A percentile compares a stretch with the other conserved stretches of the same genome.
Conservation (phyloP, 495 filamentous ascomycete species). For the Daldinia decipiens region DNA sequence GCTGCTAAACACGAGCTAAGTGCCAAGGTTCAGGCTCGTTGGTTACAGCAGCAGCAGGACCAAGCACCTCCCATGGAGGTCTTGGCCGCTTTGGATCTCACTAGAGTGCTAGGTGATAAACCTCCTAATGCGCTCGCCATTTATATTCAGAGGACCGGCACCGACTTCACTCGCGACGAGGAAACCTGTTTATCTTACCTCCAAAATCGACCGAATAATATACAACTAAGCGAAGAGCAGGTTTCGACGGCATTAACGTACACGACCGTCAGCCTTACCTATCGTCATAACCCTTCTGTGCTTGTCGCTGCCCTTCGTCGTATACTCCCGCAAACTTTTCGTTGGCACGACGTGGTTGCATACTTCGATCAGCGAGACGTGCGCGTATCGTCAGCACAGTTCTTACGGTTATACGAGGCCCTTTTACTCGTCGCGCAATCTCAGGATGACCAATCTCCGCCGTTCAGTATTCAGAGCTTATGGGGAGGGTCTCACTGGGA, state of each 20-base stretch:
- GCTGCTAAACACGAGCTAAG: conserved; percentile 73
- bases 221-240: conserved; percentile 81
- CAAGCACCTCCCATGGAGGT: conserved; percentile 75
- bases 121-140: conserved; percentile 73
- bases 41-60: conserved; percentile 63
- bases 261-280: conserved; percentile 73
- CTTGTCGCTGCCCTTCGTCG: conserved; percentile 69
- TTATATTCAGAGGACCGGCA: conserved; percentile 80
- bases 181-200: conserved; percentile 63
- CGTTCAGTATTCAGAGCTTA: conserved; percentile 78
- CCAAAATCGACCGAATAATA: conserved; percentile 70
- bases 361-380: conserved; percentile 85
- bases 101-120: conserved; percentile 70
- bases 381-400: conserved; percentile 78
- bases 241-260: conserved; percentile 84
- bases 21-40: conserved; percentile 74
- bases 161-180: conserved; percentile 63
- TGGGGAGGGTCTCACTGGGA: conserved; percentile 91
- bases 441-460: conserved; percentile 56
- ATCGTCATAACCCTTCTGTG: conserved; percentile 75
- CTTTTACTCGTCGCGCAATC: conserved; percentile 71
- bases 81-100: conserved; percentile 76
- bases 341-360: conserved; percentile 84
- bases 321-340: conserved; percentile 65
- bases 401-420: conserved; percentile 79